Base-by-base conservation (phyloP, 2,329 filamentous ascomycete genomes). In the Aureobasidium leucospermi region DNA sequence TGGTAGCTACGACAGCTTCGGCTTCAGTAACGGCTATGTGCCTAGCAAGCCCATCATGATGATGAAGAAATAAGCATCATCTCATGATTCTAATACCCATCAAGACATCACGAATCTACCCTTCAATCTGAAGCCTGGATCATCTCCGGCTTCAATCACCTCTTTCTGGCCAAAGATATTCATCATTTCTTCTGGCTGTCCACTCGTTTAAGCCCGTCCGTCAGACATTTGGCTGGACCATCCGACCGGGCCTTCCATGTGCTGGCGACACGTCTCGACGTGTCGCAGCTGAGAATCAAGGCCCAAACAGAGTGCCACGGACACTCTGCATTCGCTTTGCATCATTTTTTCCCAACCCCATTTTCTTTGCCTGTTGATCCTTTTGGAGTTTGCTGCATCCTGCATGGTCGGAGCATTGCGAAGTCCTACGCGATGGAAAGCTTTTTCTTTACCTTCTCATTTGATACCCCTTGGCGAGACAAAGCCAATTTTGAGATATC, bases 301-400 rank as follows among this genome's bases (percentile, higher is more conserved):
- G 55, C 55, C 55, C 55, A 41, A 58, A 42, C 55, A 58, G 55
- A 58, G 43, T 58, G 55, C 55, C 43, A 39, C 43, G 55, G 55
- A 58, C 55, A 58, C 43, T 58, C 55, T 58, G 55, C 55, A 58
- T 41, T 58, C 55, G 55, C 55, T 58, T 58, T 41, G 55, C 55
- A 47, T 58, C 55, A 32, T 39, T 32, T 58, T 32, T 10, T 23
- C 28, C 10, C 13, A 11, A 32, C 19, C 15, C 1, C 28, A 31
- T 15, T 55, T 32, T 32, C n/a, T 41, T 46, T 45, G 39, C 32
- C 52, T 45, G 41, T 55, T 58, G 1, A 32, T 19, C 10, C 8
- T 41, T 15, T 41, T 48, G 42, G 34, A 29, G 36, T 58, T 48
- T 48, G 43, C 43, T 58, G 55, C 55, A 41, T 58, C 55, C 23